A percentile compares a stretch with the other conserved stretches of the same genome.
These are phyloP conservation scores for Melampsora occidentalis DNA, from an alignment of 1,284 basidiomycete species.

Conservation along the genomic window DNA sequence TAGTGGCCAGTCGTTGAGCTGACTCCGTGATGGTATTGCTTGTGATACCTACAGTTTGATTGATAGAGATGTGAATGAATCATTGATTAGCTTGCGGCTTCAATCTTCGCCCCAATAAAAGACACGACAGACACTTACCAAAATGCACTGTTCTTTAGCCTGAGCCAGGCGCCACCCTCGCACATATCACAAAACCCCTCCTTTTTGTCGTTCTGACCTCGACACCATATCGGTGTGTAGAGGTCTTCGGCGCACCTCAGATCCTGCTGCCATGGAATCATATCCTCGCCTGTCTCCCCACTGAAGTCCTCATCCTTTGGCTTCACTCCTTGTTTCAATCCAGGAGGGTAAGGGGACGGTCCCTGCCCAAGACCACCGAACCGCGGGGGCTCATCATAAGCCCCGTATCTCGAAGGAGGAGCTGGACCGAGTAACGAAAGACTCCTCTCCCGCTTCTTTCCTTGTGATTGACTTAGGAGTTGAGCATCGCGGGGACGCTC, in stretches of 20 bases:
- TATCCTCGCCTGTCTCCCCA: conserved; percentile 19
- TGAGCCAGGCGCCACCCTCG: conserved; percentile 40
- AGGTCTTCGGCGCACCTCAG: conserved; percentile 41
- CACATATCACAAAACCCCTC: conserved; percentile 44
- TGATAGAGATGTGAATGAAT: neutral
- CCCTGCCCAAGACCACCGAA: conserved; percentile 41
- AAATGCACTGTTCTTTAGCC: conserved; percentile 40
- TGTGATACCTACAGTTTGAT: conserved; percentile 24
- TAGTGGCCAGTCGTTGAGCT: conserved; percentile 43
- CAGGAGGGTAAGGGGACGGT: conserved; percentile 29
- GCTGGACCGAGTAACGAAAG: neutral
- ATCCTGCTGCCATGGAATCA: conserved; percentile 40
- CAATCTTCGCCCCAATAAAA: neutral
- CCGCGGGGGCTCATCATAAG: neutral
- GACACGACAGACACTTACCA: conserved; percentile 24
- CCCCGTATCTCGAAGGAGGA: neutral
- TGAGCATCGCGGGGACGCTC: neutral
- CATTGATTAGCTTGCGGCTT: neutral
- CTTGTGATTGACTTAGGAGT: neutral
- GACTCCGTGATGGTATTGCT: conserved; percentile 40
- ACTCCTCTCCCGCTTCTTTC: neutral
- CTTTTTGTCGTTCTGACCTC: conserved; percentile 42
- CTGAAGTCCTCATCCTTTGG: conserved; percentile 13
- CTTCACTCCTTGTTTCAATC: conserved; percentile 9
- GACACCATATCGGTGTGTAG: conserved; percentile 43